Percentiles rank a stretch among this genome's conserved stretches.
These are phyloP conservation scores for Fagus sylvatica DNA, from an alignment of 306 rosid species.

Conservation along the genomic window DNA sequence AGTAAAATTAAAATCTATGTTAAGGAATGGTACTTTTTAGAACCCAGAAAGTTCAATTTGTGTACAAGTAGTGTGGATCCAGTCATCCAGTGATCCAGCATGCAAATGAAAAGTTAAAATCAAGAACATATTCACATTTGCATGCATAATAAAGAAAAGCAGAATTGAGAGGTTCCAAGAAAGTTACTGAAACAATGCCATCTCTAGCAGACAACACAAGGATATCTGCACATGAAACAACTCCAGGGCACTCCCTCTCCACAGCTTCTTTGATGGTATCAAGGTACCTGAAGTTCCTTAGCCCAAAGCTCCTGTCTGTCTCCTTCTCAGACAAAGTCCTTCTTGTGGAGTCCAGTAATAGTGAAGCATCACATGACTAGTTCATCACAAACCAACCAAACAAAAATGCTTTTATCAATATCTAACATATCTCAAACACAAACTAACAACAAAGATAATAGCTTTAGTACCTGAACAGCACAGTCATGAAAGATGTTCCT, in stretches of 20 bases:
- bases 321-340: constrained; percentile 91
- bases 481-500: constrained; percentile 97
- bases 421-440: background rate
- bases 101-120: background rate
- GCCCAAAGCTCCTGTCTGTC: constrained; percentile 93
- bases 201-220: constrained; percentile 94
- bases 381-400: background rate
- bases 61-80: background rate
- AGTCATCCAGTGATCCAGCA: background rate
- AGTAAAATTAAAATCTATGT: too few relatives aligned
- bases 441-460: background rate
- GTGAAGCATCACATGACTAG: constrained; percentile 95
- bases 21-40: too few relatives aligned
- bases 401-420: background rate
- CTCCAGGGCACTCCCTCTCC: constrained; percentile 97
- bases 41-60: background rate
- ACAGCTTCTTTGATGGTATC: constrained; percentile 90
- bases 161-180: background rate
- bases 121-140: background rate
- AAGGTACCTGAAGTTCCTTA: constrained; percentile 93
- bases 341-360: constrained; percentile 86
- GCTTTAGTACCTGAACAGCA: constrained; percentile 71
- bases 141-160: background rate
- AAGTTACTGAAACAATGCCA: constrained; percentile 71
- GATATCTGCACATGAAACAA: constrained; percentile 92